Evolutionary conservation across 768 basidiomycete genomes (phyloP), one percentile per base, ranked within the genome.

Genomic region (Paxillus ammoniavirescens): DNA sequence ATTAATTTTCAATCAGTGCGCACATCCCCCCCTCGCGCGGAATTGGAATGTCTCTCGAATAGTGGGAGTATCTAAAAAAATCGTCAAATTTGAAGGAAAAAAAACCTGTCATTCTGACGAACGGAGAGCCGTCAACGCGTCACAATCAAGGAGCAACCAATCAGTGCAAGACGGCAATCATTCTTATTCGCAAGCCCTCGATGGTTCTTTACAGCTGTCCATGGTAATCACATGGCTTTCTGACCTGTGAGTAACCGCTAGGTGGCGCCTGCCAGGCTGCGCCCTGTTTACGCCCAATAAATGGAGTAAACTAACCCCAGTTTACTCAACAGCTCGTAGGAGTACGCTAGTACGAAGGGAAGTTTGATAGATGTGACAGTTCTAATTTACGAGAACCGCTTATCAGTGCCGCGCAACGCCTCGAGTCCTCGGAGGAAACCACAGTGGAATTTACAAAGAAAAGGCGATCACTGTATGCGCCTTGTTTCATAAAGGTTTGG

Each of bases 121-220:
- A 35, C 31, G 31, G n/a, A 40, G 38, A 40, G 9, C 38, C 38
- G 35, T 4, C 26, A 26, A 26, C 26, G 26, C 5, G 26, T 14
- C 35, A 17, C 17, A n/a, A 41, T 36, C 54, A 62, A 51, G 50
- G 41, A 52, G 42, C 33, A 15, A 51, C 50, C 23, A 53, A 54
- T 8, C 38, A 45, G 8, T 15, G 23, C 54, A 42, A 33, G 15
- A 45, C 26, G 43, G 31, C 50, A 55, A 26, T 54, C 26, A 28
- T 9, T 36, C 2, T 53, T 49, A 64, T 68, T 66, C 66, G 65
- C 66, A 61, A 64, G 41, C 46, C 56, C 54, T 49, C 57, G 56
- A 66, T 66, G 42, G 55, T 61, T 57, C 66, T 57, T 57, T 55
- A 10, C 14, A 45, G 26, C 15, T 9, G 28, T 30, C 31, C 8